Conservation (phyloP, 768 basidiomycete species). For the Flagelloscypha sp. region DNA sequence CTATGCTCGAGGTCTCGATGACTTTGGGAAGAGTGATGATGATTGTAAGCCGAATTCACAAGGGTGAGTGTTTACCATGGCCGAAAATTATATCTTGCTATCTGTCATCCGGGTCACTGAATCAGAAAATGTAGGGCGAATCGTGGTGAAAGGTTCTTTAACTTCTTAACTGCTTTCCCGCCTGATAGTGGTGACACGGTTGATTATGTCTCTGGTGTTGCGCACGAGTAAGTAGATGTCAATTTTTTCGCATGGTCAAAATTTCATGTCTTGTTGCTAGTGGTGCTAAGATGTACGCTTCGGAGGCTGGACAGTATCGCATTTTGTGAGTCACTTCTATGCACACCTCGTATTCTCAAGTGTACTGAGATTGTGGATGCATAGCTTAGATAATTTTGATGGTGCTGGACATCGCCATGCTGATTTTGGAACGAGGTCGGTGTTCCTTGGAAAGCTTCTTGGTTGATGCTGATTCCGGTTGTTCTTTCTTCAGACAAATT, state of each 20-base stretch:
- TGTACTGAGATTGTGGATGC: background rate
- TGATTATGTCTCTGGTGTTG: background rate
- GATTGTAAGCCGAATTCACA: background rate
- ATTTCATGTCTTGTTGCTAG: too few relatives aligned
- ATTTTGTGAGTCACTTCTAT: conserved; percentile 1
- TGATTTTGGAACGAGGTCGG: conserved; percentile 11
- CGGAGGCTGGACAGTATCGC: background rate
- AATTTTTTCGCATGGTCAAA: too few relatives aligned
- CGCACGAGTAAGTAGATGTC: too few relatives aligned
- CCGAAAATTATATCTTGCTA: too few relatives aligned
- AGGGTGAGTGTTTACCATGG: too few relatives aligned
- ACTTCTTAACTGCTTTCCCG: background rate
- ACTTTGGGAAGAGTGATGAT: background rate
- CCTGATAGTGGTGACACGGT: conserved; percentile 2
- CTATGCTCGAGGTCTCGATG: background rate
- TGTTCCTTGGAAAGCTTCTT: too few relatives aligned
- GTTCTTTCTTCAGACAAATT: too few relatives aligned
- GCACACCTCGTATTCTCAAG: background rate
- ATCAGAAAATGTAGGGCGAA: background rate
- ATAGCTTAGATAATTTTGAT: conserved; percentile 2
- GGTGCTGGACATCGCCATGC: background rate
- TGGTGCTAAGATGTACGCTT: background rate
- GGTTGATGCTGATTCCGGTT: too few relatives aligned
- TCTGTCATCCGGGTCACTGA: background rate
- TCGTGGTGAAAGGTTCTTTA: conserved; percentile 1